Evolutionary conservation across 2,329 filamentous ascomycete genomes (phyloP).

Genomic region (Diplocarpon rosae): DNA sequence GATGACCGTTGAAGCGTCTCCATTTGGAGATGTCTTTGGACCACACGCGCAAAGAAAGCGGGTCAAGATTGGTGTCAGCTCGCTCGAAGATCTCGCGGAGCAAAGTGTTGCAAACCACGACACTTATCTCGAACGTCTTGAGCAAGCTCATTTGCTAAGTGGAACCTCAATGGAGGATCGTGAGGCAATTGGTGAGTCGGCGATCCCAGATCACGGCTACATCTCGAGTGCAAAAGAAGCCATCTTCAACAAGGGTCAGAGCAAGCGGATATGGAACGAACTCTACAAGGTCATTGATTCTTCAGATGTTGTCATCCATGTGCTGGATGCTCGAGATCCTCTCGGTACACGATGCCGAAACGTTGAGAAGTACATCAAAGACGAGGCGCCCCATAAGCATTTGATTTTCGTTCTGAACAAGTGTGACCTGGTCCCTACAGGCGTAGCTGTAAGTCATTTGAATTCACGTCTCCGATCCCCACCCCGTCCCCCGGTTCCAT

Average conservation of each 20-base stretch:
- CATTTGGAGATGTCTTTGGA: slow-evolving; percentile 83
- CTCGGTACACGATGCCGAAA: slow-evolving; percentile 81
- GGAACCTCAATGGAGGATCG: slow-evolving; percentile 50
- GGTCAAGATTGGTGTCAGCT: slow-evolving; percentile 77
- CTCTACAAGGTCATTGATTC: slow-evolving; percentile 92
- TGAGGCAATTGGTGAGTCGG: slow-evolving; percentile 35
- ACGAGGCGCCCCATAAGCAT: slow-evolving; percentile 94
- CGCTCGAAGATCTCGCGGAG: slow-evolving; percentile 70
- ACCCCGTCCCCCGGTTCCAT: slow-evolving; percentile 25
- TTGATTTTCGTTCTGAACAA: slow-evolving; percentile 85
- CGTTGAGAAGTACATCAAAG: slow-evolving; percentile 84
- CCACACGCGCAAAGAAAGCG: slow-evolving; percentile 88
- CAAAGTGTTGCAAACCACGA: slow-evolving; percentile 73
- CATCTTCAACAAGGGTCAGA: slow-evolving; percentile 90
- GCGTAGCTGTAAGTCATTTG: slow-evolving; percentile 79
- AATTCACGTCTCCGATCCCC: slow-evolving; percentile 10
- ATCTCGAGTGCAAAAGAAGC: slow-evolving; percentile 63
- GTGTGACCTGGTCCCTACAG: slow-evolving; percentile 84
- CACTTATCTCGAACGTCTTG: slow-evolving; percentile 66
- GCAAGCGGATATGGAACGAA: slow-evolving; percentile 95
- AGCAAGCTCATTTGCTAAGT: slow-evolving; percentile 66
- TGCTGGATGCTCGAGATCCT: slow-evolving; percentile 81
- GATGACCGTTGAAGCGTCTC: slow-evolving; percentile 79
- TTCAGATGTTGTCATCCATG: slow-evolving; percentile 91
- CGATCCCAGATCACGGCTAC: slow-evolving; percentile 31